phyloP scores from a whole-genome alignment of 2,329 filamentous ascomycete species.

The Daldinia sp. region DNA sequence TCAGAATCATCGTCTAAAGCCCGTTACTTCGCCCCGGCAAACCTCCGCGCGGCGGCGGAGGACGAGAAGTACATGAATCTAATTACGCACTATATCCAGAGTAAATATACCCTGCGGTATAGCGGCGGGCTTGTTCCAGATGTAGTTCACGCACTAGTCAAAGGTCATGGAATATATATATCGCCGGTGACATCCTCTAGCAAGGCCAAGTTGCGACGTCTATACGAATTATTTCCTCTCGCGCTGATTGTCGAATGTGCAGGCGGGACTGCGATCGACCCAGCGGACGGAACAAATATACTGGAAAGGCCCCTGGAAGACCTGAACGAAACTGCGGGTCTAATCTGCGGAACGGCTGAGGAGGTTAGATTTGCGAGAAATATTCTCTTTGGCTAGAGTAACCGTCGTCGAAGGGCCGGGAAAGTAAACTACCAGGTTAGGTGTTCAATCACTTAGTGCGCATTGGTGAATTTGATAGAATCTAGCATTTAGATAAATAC shows the following conservation, averaged over 20 bases:
- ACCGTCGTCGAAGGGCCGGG: not conserved
- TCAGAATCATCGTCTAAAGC: conserved; percentile 57
- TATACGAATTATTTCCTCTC: conserved; percentile 72
- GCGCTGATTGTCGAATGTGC: conserved; percentile 71
- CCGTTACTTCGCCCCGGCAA: conserved; percentile 72
- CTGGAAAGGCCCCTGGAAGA: conserved; percentile 55
- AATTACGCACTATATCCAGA: conserved; percentile 62
- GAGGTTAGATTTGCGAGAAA: conserved; percentile 58
- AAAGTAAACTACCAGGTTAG: not conserved
- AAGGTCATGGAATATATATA: conserved; percentile 72
- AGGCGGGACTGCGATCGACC: conserved; percentile 67
- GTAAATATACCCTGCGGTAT: conserved; percentile 71
- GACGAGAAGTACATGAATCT: conserved; percentile 62
- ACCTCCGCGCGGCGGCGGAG: conserved; percentile 68
- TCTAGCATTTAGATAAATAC: conserved; percentile 58
- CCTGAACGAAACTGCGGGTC: conserved; percentile 63
- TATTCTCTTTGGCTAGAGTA: conserved; percentile 19
- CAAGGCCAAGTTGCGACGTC: conserved; percentile 67
- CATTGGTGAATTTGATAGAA: not conserved
- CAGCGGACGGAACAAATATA: conserved; percentile 57
- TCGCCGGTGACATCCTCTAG: conserved; percentile 66
- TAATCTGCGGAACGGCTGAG: conserved; percentile 64
- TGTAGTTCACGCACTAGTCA: conserved; percentile 68
- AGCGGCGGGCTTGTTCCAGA: conserved; percentile 72
- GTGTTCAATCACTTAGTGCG: not conserved